Base-by-base conservation (phyloP, 2,329 filamentous ascomycete species). In the Colletotrichum sidae region DNA sequence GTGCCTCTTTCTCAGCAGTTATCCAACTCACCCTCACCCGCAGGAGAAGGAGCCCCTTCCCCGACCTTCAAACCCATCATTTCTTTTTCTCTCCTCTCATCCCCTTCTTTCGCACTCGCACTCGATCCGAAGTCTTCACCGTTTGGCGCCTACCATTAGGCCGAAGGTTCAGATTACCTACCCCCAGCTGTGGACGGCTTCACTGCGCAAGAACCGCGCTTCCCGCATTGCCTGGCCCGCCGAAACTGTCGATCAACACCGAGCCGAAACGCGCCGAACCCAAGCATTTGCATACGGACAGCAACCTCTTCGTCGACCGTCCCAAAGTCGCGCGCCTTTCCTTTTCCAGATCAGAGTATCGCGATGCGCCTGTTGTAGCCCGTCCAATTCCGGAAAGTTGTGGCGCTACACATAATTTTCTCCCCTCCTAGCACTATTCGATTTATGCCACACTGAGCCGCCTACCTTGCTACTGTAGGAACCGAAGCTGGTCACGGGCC, bases 171-270 rank as follows among this genome's bases (percentile, higher is more conserved):
- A 25, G 25, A 25, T 25, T 25, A 25, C 25, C 1, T 25, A 25
- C 25, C 25, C 4, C 25, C 25, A 5, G 13, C 15, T 33, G 44
- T 46, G 44, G 44, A 46, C 9, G 25, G 44, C 44, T 46, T 46
- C 44, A 12, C 25, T 15, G 13, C 46, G 46, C 46, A 33, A 46
- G 44, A n/a, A 15, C 66, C 50, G 55, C 63, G 52, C 64, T 68
- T 58, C 59, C 45, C 59, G 60, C 60, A 67, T 65, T 56, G 52
- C 55, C 67, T 69, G 69, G 69, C 69, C 70, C 71, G 69, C 73
- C 76, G 75, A 78, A 77, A 78, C 76, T 72, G 75, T 73, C 74
- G 75, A 78, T 78, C 77, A 76, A 69, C 73, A 75, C 70, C 70
- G 72, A 73, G 72, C 72, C 77, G 76, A 78, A 78, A 78, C 75